Conservation (phyloP, 768 basidiomycete species). For the Panus rudis region DNA sequence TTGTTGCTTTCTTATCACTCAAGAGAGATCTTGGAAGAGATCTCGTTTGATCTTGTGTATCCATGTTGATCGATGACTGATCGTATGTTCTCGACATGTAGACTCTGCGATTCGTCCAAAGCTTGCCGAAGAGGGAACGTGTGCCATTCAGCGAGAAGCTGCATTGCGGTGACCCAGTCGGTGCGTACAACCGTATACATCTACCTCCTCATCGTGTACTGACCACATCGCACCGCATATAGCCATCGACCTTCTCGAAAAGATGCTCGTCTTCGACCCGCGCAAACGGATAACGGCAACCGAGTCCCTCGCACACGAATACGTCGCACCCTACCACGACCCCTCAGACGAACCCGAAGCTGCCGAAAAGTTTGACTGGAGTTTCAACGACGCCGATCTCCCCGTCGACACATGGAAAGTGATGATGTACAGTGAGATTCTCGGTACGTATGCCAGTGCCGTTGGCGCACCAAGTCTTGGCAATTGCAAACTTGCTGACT, state of each 20-base stretch:
- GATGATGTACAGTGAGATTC: conserved; percentile 99
- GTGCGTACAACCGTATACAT: conserved; percentile 34
- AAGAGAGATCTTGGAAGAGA: too few species aligned
- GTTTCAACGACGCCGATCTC: conserved; percentile 98
- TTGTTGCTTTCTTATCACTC: conserved; percentile 1
- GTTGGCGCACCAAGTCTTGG: not conserved
- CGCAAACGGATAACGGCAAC: conserved; percentile 93
- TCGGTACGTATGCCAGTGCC: conserved; percentile 50
- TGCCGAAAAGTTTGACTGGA: conserved; percentile 95
- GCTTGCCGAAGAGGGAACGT: conserved; percentile 91
- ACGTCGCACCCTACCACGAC: conserved; percentile 96
- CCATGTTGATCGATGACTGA: too few species aligned
- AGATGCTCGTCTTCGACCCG: conserved; percentile 99
- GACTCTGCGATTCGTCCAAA: conserved; percentile 99
- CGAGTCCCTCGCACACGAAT: conserved; percentile 84
- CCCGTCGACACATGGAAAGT: conserved; percentile 99
- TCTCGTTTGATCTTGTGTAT: too few species aligned
- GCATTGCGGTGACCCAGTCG: conserved; percentile 78
- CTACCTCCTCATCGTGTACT: not conserved
- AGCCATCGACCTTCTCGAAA: conserved; percentile 95
- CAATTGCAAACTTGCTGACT: not conserved
- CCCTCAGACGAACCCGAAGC: conserved; percentile 96
- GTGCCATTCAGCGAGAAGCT: conserved; percentile 95
- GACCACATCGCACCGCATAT: not conserved
- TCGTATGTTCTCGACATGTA: conserved; percentile 26